These are phyloP conservation scores for Penicillium cosmopolitanum DNA, from an alignment of 495 filamentous ascomycete species.

Conservation along the genomic window DNA sequence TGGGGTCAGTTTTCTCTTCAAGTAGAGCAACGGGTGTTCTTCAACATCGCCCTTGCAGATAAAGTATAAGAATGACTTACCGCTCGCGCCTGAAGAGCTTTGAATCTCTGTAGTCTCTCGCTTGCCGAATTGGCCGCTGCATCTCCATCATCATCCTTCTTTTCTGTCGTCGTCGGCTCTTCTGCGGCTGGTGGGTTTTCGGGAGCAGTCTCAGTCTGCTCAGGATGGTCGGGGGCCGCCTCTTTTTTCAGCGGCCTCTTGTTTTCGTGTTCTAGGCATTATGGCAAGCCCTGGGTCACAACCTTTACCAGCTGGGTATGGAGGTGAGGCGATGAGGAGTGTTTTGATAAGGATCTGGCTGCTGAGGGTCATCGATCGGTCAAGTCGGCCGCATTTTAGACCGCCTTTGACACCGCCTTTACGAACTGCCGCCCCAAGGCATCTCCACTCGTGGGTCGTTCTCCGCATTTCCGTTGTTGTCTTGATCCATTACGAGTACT, in stretches of 20 bases:
- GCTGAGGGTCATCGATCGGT: conserved; percentile 22
- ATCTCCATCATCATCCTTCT: conserved; percentile 28
- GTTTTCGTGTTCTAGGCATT: conserved; percentile 25
- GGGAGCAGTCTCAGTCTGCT: conserved; percentile 14
- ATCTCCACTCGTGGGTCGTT: conserved; percentile 31
- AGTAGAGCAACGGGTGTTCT: neutral
- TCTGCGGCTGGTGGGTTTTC: conserved; percentile 10
- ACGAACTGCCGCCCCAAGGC: conserved; percentile 24
- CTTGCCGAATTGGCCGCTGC: conserved; percentile 34
- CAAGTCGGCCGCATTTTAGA: neutral
- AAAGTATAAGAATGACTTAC: conserved; percentile 35
- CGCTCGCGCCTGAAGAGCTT: conserved; percentile 81
- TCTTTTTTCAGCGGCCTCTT: conserved; percentile 16
- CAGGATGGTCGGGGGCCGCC: conserved; percentile 12
- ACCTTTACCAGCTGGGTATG: neutral
- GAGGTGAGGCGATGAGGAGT: neutral
- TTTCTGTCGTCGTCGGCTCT: conserved; percentile 17
- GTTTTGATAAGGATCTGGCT: conserved; percentile 18
- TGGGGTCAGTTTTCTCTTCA: neutral
- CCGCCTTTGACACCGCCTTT: conserved; percentile 19
- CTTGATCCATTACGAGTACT: neutral
- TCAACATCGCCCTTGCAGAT: neutral
- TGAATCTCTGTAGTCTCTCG: conserved; percentile 60
- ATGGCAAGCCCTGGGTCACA: neutral
- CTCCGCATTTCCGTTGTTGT: conserved; percentile 11